A percentile compares a stretch with the other conserved stretches of the same genome.
These are phyloP conservation scores for Biscogniauxia marginata DNA, from an alignment of 2,329 filamentous ascomycete genomes.

Conservation along the genomic window DNA sequence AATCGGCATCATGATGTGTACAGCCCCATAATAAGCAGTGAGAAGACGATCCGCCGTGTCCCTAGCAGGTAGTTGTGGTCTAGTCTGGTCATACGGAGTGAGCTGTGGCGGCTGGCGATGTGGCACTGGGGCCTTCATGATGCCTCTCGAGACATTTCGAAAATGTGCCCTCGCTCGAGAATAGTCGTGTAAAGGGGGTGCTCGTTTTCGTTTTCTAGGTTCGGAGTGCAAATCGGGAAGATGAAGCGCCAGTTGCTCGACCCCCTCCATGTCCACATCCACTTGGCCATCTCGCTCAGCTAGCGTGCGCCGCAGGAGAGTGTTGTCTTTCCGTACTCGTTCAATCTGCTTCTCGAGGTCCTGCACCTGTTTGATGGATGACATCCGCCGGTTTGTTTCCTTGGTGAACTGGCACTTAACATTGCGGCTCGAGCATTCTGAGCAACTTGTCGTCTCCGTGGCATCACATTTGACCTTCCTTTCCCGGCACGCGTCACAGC, in stretches of 20 bases:
- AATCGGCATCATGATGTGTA: constrained; percentile 80
- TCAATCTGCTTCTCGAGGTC: constrained; percentile 91
- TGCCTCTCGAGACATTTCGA: constrained; percentile 69
- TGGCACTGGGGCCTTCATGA: constrained; percentile 74
- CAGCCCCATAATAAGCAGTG: constrained; percentile 69
- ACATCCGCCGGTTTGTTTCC: constrained; percentile 98
- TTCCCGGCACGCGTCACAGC: constrained; percentile 94
- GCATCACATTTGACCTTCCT: constrained; percentile 88
- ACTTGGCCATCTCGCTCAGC: constrained; percentile 49
- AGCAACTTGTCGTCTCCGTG: constrained; percentile 93
- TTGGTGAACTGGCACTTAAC: constrained; percentile 99
- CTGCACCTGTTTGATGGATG: constrained; percentile 98
- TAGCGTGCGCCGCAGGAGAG: constrained; percentile 66
- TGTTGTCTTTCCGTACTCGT: constrained; percentile 76
- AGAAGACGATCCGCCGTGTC: constrained; percentile 70
- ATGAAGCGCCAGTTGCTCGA: constrained; percentile 51
- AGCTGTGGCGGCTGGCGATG: constrained; percentile 55
- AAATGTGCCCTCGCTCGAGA: constrained; percentile 71
- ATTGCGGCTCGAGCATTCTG: constrained; percentile 93
- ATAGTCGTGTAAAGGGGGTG: constrained; percentile 65
- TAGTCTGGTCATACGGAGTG: constrained; percentile 47
- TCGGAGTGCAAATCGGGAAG: constrained; percentile 66
- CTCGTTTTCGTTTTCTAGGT: constrained; percentile 61
- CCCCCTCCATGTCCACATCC: constrained; percentile 47
- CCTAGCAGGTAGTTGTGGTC: constrained; percentile 69